Conservation (phyloP, 2,329 filamentous ascomycete genomes). For the Nigrospora sphaerica region DNA sequence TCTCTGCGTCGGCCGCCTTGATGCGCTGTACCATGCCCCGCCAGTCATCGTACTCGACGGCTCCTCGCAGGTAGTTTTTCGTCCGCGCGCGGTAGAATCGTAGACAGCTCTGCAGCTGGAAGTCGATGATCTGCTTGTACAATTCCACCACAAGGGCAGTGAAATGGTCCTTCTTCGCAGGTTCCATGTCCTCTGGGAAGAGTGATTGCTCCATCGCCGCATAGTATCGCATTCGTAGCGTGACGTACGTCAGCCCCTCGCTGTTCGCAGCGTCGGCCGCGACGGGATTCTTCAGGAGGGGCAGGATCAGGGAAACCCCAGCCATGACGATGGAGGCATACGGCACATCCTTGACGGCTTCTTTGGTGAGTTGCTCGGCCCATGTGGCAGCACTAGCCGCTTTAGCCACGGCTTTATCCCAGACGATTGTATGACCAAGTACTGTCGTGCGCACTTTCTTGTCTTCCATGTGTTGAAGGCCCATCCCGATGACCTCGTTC, state of each 20-base stretch:
- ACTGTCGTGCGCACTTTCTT: too few species aligned
- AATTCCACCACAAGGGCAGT: slow-evolving; percentile 14
- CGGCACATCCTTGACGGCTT: slow-evolving; percentile 21
- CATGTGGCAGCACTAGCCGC: too few species aligned
- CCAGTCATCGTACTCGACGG: slow-evolving; percentile 11
- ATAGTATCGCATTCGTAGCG: slow-evolving; percentile 24
- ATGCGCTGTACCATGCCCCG: slow-evolving; percentile 6
- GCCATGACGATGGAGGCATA: slow-evolving; percentile 24
- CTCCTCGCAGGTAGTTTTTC: slow-evolving; percentile 6
- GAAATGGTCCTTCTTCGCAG: slow-evolving; percentile 8
- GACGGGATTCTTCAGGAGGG: slow-evolving; percentile 23
- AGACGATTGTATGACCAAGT: too few species aligned
- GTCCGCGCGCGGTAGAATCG: slow-evolving; percentile 18
- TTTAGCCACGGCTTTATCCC: too few species aligned
- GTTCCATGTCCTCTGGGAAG: slow-evolving; percentile 3
- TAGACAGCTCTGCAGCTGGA: slow-evolving; percentile 24
- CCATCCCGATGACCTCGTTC: too few species aligned
- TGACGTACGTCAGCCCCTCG: slow-evolving; percentile 25
- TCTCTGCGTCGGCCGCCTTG: neutral
- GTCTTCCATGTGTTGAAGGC: too few species aligned
- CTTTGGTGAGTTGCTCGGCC: neutral
- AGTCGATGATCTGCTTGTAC: slow-evolving; percentile 25
- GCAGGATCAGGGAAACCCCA: slow-evolving; percentile 28
- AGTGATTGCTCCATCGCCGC: slow-evolving; percentile 19
- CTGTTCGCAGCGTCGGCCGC: slow-evolving; percentile 19